Base-by-base conservation (phyloP, 768 basidiomycete genomes). In the Austroboletus festivus region DNA sequence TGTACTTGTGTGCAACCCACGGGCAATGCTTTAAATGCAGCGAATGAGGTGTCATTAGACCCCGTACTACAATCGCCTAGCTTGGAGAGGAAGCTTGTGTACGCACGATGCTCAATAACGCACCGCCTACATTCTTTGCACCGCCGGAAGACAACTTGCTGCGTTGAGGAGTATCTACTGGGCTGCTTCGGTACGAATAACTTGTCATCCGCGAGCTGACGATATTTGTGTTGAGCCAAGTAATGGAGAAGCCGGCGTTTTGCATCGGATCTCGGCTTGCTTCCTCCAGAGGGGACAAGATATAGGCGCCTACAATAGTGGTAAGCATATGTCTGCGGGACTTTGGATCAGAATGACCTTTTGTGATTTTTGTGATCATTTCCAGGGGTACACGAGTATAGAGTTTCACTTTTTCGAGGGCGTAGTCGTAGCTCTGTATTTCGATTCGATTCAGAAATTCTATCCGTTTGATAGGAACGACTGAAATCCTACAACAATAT, bases 241-340 rank as follows among this genome's bases (percentile, higher is more conserved):
- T 77, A 42, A 98, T 65, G 3, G 83, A 66, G 63, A 98, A 91
- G 1, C 96, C 95, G 37, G 85, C 85, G 61, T 97, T 97, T 70
- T 97, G 91, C 18, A 74, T 63, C 0, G 87, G 81, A 64, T 96
- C 91, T 15, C 93, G 82, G 56, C 90, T 92, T 0, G 90, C 83
- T 65, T 95, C 92, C 68, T 97, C 92, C 2, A 98, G 74, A 2
- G 94, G 85, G 1, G 94, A 96, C 35, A 97, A 70, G 51, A 98
- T 97, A 63, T 98, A 99, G 38, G 90, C 83, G n/a, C 94, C 94
- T 93, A 46, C 18, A 22, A 51, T 16, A 16, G 16, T 28, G 21
- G 31, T 45, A 30, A 40, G 35, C 28, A 12, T 37, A 5, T 22
- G 23, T 16, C 41, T n/a, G 19, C n/a, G 7, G 22, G 15, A 7